Evolutionary conservation across 768 basidiomycete genomes (phyloP), one percentile per base, ranked within the genome.

Genomic region (Ramaria rubella): DNA sequence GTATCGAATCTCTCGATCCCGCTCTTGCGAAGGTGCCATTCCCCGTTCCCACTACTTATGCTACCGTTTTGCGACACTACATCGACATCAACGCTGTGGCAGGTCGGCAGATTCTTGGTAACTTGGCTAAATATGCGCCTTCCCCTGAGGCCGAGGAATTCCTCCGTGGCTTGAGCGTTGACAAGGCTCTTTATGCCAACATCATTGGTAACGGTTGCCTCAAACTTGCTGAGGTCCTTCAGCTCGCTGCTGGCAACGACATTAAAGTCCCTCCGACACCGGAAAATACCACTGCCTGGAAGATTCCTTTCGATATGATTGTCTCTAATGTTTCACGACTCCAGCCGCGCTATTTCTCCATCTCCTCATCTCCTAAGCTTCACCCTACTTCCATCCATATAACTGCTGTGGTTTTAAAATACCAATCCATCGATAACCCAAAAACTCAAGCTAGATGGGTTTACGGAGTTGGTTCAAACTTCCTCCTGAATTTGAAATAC

Each of bases 11-110:
- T n/a, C 83, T 98, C 58, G 95, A 99, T 66, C 95, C 96, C 19
- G 93, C 94, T 15, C 79, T 99, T 29, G 95, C 95, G 57, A 98
- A 98, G 72, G 94, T 98, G 57, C 95, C 95, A 17, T 99, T 98
- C 86, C 95, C 96, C 12, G 89, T 94, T 19, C 95, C 95, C 1
- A 94, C 94, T 1, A 97, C 94, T 7, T 97, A 96, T 64, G 81
- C 78, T 58, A 87, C 93, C 48, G 92, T 97, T 60, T 83, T 99
- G 60, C 85, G 94, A 34, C 90, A 98, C 74, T 99, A 99, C 71
- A 86, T 98, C 68, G 95, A 99, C 67, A 93, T 98, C 68, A 92
- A 87, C 63, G 91, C 94, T 36, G 85, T 94, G 54, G 92, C 88
- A 17, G 93, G 93, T 71, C 88, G 95, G 72, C 96, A 98, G 69